These are phyloP conservation scores for Plenodomus tracheiphilus DNA, from an alignment of 2,329 filamentous ascomycete genomes.

Conservation along the genomic window DNA sequence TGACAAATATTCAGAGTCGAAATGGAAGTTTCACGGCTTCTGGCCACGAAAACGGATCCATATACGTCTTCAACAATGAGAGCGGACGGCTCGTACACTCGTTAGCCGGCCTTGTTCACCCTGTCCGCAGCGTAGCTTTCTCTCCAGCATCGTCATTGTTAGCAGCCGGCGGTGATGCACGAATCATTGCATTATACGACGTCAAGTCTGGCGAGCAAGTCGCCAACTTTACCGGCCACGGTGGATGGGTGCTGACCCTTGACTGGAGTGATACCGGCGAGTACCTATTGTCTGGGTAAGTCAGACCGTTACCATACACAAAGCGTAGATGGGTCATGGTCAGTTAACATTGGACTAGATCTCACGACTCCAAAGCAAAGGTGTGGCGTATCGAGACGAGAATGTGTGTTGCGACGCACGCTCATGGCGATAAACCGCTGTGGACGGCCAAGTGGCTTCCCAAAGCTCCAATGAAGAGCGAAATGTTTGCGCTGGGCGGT, in stretches of 20 bases:
- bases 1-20: slow-evolving; percentile 51
- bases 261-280: slow-evolving; percentile 95
- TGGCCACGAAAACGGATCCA: slow-evolving; percentile 86
- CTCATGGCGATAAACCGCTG: slow-evolving; percentile 67
- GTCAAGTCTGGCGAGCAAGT: slow-evolving; percentile 91
- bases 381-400: slow-evolving; percentile 89
- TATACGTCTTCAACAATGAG: slow-evolving; percentile 95
- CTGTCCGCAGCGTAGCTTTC: slow-evolving; percentile 83
- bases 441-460: slow-evolving; percentile 47
- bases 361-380: slow-evolving; percentile 92
- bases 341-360: slow-evolving; percentile 49
- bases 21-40: slow-evolving; percentile 88
- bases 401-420: slow-evolving; percentile 88
- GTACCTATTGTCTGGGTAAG: slow-evolving; percentile 78
- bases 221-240: slow-evolving; percentile 77
- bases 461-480: slow-evolving; percentile 38
- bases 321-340: not conserved
- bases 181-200: slow-evolving; percentile 89
- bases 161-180: slow-evolving; percentile 86
- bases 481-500: slow-evolving; percentile 48
- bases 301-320: not conserved
- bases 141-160: slow-evolving; percentile 82
- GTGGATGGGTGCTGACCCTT: slow-evolving; percentile 85
- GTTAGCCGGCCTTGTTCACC: slow-evolving; percentile 81
- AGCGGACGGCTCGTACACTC: slow-evolving; percentile 84